phyloP scores from a whole-genome alignment of 805 yeast species.

The Nakazawaea pomicola region DNA sequence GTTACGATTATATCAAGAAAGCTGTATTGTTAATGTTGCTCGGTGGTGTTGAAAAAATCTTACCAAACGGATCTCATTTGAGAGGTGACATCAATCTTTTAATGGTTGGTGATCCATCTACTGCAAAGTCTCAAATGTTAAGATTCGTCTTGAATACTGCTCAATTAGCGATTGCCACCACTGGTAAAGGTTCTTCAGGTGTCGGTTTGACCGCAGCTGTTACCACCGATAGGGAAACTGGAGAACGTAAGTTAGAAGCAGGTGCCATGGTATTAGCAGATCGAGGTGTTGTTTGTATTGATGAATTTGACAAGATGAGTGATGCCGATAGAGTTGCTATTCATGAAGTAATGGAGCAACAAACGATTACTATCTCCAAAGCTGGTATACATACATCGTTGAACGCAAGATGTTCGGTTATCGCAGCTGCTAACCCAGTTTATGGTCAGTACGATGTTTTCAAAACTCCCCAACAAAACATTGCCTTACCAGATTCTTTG shows the following conservation, averaged over 20 bases:
- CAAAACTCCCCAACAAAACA: conserved; percentile 93
- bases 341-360: conserved; percentile 99
- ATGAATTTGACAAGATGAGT: conserved; percentile 97
- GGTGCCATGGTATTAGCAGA: conserved; percentile 99
- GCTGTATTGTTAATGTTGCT: conserved; percentile 87
- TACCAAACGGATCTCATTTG: conserved; percentile 92
- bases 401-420: conserved; percentile 93
- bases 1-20: conserved; percentile 84
- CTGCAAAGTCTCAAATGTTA: conserved; percentile 94
- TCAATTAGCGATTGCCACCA: conserved; percentile 91
- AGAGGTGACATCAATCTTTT: conserved; percentile 96
- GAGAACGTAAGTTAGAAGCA: conserved; percentile 93
- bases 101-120: conserved; percentile 98
- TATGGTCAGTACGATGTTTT: conserved; percentile 95
- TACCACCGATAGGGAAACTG: conserved; percentile 92
- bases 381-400: conserved; percentile 97
- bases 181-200: conserved; percentile 99
- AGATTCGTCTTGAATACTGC: conserved; percentile 95
- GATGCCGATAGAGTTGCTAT: conserved; percentile 96
- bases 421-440: conserved; percentile 97
- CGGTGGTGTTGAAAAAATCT: conserved; percentile 92
- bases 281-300: conserved; percentile 95
- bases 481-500: conserved; percentile 94
- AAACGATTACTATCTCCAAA: conserved; percentile 95
- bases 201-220: conserved; percentile 99